A percentile compares a stretch with the other conserved stretches of the same genome.
Evolutionary conservation across 2,329 filamentous ascomycete species (phyloP).

Genomic region (Penicillium hesseltinei): DNA sequence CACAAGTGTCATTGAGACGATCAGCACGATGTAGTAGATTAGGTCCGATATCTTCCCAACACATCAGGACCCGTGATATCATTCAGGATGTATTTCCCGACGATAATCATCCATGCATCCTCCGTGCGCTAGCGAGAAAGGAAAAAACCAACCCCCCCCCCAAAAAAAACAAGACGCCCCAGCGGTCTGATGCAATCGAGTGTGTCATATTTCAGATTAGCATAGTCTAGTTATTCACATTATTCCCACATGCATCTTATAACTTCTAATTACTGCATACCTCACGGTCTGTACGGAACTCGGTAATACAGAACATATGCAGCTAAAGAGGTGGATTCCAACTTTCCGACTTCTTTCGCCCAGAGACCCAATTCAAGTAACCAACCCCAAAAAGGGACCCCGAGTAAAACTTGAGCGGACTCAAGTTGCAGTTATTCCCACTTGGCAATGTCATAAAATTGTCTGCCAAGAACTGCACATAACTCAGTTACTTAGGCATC

Average conservation of each 20-base stretch:
- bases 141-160: not conserved
- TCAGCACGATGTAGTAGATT: not conserved
- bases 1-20: not conserved
- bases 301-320: not conserved
- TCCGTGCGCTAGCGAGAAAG: not conserved
- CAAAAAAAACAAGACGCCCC: not conserved
- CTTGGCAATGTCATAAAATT: not conserved
- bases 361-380: not conserved
- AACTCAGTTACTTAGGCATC: slow-evolving; percentile 14
- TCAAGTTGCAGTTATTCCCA: not conserved
- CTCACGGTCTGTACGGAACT: not conserved
- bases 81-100: not conserved
- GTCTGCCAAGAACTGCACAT: slow-evolving; percentile 2
- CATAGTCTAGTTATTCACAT: not conserved
- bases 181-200: not conserved
- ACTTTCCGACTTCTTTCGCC: not conserved
- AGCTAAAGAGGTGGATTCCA: not conserved
- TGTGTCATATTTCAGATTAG: not conserved
- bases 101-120: not conserved
- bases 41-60: not conserved
- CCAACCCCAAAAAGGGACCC: not conserved
- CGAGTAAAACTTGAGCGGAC: not conserved
- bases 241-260: not conserved
- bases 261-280: not conserved
- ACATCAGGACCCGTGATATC: slow-evolving; percentile 1